Conservation (phyloP, 2,329 filamentous ascomycete genomes). For the Didymella pinodella region DNA sequence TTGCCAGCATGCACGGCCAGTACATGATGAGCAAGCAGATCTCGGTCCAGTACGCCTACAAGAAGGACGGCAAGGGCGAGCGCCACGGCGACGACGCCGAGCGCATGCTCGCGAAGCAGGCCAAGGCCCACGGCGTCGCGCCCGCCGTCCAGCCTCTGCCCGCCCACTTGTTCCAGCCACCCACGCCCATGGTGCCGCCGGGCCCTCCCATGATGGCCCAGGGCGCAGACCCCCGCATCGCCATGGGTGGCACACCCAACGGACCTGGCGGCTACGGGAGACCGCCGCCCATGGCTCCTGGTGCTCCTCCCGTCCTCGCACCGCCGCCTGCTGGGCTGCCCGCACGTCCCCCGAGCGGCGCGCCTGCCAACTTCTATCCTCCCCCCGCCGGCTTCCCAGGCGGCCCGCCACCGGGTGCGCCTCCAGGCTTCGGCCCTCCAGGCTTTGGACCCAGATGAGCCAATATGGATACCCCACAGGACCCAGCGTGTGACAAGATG, state of each 20-base stretch:
- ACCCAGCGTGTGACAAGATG: background rate
- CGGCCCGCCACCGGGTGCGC: constrained; percentile 21
- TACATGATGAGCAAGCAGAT: constrained; percentile 98
- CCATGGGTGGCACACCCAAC: constrained; percentile 50
- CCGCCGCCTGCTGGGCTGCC: constrained; percentile 40
- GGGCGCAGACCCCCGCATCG: constrained; percentile 44
- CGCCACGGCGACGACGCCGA: constrained; percentile 94
- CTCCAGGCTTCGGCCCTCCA: constrained; percentile 27
- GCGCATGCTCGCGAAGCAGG: constrained; percentile 87
- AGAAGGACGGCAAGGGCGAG: constrained; percentile 98
- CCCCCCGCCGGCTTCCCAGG: constrained; percentile 42
- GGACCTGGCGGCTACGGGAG: constrained; percentile 52
- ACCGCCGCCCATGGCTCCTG: constrained; percentile 28
- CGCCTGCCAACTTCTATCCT: constrained; percentile 49
- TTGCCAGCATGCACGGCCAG: constrained; percentile 92
- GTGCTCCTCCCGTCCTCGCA: constrained; percentile 52
- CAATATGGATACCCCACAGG: background rate
- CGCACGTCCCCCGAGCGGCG: constrained; percentile 73
- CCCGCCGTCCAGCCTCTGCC: constrained; percentile 80
- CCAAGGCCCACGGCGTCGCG: constrained; percentile 91
- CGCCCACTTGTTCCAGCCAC: constrained; percentile 69
- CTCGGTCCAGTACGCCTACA: constrained; percentile 97
- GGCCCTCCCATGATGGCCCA: constrained; percentile 41
- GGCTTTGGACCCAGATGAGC: constrained; percentile 23
- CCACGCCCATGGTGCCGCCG: constrained; percentile 30